Evolutionary conservation across 306 rosid species (phyloP), one percentile per base, ranked within the genome.

Genomic region (Pyrus pyrifolia): DNA sequence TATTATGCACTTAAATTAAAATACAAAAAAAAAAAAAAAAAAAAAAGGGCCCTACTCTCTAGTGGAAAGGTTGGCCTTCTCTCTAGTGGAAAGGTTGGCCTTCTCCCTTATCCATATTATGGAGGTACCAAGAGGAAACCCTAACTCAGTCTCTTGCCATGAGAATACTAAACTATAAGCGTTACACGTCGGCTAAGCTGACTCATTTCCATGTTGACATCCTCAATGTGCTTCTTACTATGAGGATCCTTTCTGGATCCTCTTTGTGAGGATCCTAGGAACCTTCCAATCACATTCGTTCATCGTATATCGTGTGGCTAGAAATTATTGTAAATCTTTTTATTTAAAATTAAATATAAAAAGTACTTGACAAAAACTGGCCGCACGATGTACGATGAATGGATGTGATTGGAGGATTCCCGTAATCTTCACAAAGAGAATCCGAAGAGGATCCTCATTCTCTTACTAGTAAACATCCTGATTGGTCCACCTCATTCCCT

Each of bases 291-390:
- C 2, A 35, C 8, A 35, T 35, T 35, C 8, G 40, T 35, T 35
- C 40, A 35, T 35, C 2, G 8, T 35, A 6, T 35, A 35, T 35
- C 1, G 40, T 35, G 40, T 2, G 40, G 0, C 1, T 0, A 35
- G 0, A 35, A 35, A 35, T 35, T 35, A 35, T 35, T 35, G 40
- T 35, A 35, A 35, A 35, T 35, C 8, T 35, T 35, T 35, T 35
- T 35, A 35, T 35, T 35, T 35, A 35, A 35, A 35, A 35, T 35
- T 35, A 35, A 35, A 35, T 6, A 35, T 35, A 35, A 35, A 35
- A 0, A 35, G 2, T 35, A 35, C 6, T 0, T 35, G 40, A 35
- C 2, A 2, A 35, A 35, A 35, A 35, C 8, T 35, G 2, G 1
- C 0, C 2, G 1, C 0, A 35, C 40, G 0, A 35, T 35, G 2